A percentile compares a stretch with the other conserved stretches of the same genome.
Evolutionary conservation across 495 filamentous ascomycete species (phyloP).

Genomic region (Wilcoxina mikolae): DNA sequence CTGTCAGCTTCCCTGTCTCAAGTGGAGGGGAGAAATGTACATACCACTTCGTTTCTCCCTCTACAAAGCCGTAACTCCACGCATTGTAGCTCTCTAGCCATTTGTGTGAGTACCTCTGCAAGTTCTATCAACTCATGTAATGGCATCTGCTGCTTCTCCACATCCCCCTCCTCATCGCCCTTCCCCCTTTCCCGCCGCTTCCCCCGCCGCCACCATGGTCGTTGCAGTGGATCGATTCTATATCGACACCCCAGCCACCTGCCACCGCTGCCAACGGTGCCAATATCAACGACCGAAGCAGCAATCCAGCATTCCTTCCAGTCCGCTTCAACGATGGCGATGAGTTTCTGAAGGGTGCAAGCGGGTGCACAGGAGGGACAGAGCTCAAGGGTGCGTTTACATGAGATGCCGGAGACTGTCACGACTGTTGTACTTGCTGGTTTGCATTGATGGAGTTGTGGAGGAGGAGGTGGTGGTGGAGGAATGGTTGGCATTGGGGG

Average conservation of each 20-base stretch:
- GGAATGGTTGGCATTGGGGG: not conserved
- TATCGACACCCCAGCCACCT: not conserved
- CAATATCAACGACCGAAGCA: not conserved
- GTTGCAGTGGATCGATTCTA: not conserved
- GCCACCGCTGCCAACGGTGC: not conserved
- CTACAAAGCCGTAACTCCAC: not conserved
- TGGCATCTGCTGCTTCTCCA: not conserved
- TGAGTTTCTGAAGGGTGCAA: not conserved
- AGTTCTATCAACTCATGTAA: not conserved
- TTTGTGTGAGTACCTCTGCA: not conserved
- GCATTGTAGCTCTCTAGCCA: not conserved
- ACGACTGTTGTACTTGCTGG: not conserved
- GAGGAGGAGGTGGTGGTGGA: not conserved
- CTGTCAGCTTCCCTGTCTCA: not conserved
- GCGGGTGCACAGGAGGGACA: not conserved
- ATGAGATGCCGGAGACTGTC: not conserved
- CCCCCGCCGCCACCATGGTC: not conserved
- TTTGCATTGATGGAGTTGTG: too few species aligned
- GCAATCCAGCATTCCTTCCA: slow-evolving; percentile 1
- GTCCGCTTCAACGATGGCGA: not conserved
- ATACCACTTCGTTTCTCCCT: not conserved
- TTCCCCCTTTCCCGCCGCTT: not conserved
- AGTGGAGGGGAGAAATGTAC: not conserved
- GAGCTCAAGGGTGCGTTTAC: slow-evolving; percentile 5
- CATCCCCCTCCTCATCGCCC: not conserved